Conservation (phyloP, 768 basidiomycete species). For the Leccinum olivaceopallidum region DNA sequence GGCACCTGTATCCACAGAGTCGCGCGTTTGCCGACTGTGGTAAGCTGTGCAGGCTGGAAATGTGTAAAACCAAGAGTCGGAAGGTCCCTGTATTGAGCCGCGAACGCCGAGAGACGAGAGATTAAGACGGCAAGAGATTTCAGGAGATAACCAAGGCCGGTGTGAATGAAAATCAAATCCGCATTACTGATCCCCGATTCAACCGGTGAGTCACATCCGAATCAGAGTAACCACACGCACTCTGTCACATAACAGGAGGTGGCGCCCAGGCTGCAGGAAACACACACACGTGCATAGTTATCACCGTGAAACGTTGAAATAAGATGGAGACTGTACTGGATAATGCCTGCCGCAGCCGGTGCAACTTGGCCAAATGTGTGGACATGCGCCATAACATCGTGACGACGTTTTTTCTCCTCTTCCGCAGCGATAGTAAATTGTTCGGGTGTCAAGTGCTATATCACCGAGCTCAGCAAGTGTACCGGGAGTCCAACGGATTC, state of each 20-base stretch:
- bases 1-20: constrained; percentile 92
- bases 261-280: constrained; percentile 71
- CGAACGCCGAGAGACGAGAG: constrained; percentile 83
- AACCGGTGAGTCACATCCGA: constrained; percentile 9
- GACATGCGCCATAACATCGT: constrained; percentile 99
- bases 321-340: constrained; percentile 61
- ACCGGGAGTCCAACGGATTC: neutral
- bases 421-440: constrained; percentile 91
- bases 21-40: constrained; percentile 96
- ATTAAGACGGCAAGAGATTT: constrained; percentile 90
- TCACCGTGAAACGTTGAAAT: constrained; percentile 8
- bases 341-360: constrained; percentile 93
- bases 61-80: constrained; percentile 98
- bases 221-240: constrained; percentile 45
- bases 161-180: constrained; percentile 94
- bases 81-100: constrained; percentile 80
- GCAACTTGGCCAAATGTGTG: constrained; percentile 95
- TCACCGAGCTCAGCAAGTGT: constrained; percentile 10
- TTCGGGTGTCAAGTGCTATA: constrained; percentile 75
- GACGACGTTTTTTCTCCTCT: constrained; percentile 96
- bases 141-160: constrained; percentile 81
- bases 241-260: constrained; percentile 99
- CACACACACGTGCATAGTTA: constrained; percentile 12
- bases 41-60: constrained; percentile 98
- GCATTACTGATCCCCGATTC: constrained; percentile 69